Conservation (phyloP, 2,329 filamentous ascomycete species). For the Phoma sp. region DNA sequence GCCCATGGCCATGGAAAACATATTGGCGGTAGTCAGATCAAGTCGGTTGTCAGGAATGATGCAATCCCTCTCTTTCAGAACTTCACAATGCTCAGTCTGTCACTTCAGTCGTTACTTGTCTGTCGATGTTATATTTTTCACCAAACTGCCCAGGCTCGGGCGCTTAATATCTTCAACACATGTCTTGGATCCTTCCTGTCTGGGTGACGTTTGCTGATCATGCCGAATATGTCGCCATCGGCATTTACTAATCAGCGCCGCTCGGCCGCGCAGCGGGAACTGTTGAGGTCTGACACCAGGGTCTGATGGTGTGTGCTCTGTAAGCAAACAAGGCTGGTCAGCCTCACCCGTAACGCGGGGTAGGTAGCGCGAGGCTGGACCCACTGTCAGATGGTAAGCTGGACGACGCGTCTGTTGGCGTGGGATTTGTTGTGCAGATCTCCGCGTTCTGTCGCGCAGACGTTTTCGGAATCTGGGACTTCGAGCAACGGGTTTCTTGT, state of each 20-base stretch:
- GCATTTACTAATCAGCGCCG: slow-evolving; percentile 10
- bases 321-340: slow-evolving; percentile 1
- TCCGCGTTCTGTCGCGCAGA: too few species aligned
- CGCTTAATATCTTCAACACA: too few species aligned
- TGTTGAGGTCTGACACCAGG: background rate
- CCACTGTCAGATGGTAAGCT: background rate
- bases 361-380: background rate
- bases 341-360: slow-evolving; percentile 5
- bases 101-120: too few species aligned
- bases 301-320: background rate
- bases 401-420: background rate
- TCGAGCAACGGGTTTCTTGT: too few species aligned
- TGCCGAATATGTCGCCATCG: slow-evolving; percentile 15
- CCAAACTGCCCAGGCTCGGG: too few species aligned
- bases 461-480: too few species aligned
- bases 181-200: too few species aligned
- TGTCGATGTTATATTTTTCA: too few species aligned
- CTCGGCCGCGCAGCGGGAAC: slow-evolving; percentile 12
- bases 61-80: background rate
- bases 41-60: background rate
- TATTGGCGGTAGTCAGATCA: slow-evolving; percentile 37
- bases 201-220: too few species aligned
- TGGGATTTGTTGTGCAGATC: too few species aligned
- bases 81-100: too few species aligned
- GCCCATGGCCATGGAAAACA: slow-evolving; percentile 54